phyloP scores from a whole-genome alignment of 1,284 basidiomycete genomes.

The Boletellus sp. region DNA sequence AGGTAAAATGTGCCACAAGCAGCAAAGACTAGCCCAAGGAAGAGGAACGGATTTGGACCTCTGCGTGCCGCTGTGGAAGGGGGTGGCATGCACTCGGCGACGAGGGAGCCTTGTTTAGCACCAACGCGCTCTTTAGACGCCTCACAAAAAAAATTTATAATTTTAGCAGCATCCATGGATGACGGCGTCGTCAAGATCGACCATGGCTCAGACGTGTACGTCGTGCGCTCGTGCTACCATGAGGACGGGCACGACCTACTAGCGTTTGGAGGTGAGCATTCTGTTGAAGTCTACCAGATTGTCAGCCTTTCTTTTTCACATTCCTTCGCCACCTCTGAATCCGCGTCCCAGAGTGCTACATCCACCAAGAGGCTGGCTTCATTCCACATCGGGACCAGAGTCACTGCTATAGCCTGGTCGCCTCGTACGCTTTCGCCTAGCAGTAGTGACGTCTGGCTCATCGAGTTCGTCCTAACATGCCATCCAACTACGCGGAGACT shows the following conservation, averaged over 20 bases:
- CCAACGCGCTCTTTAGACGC: too few relatives aligned
- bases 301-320: constrained; percentile 40
- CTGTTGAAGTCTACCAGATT: constrained; percentile 63
- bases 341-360: constrained; percentile 34
- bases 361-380: constrained; percentile 53
- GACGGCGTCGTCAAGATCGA: constrained; percentile 41
- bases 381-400: constrained; percentile 67
- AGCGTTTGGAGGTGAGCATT: constrained; percentile 67
- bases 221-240: constrained; percentile 57
- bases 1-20: constrained; percentile 57
- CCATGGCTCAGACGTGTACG: constrained; percentile 56
- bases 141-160: neutral
- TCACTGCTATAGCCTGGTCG: constrained; percentile 78
- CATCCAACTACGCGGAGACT: neutral
- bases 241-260: constrained; percentile 64
- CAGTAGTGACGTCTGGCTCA: constrained; percentile 57
- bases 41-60: constrained; percentile 60
- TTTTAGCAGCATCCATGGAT: constrained; percentile 40
- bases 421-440: constrained; percentile 62
- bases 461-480: constrained; percentile 53
- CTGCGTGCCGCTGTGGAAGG: constrained; percentile 22
- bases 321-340: constrained; percentile 8
- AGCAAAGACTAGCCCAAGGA: constrained; percentile 51
- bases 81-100: constrained; percentile 16
- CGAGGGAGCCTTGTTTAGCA: neutral